Evolutionary conservation across 2,329 filamentous ascomycete species (phyloP).

Genomic region (Cladophialophora yegresii): DNA sequence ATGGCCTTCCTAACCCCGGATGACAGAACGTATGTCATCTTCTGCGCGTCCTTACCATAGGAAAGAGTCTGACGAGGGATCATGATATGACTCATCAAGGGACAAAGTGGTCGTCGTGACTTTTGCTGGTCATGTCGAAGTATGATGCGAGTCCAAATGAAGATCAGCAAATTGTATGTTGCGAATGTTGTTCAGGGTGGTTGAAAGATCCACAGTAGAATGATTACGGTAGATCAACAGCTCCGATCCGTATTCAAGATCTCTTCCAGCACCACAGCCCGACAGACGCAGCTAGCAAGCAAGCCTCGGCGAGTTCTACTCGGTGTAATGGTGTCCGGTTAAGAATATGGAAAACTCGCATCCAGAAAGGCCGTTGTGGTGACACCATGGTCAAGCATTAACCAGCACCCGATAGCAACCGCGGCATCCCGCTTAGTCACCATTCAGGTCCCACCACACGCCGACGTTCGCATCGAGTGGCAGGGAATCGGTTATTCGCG

Average conservation of each 20-base stretch:
- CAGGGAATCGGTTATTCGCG: conserved; percentile 4
- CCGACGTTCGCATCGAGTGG: background rate
- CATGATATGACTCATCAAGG: background rate
- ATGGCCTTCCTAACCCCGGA: background rate
- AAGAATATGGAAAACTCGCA: too few species aligned
- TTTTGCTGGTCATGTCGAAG: background rate
- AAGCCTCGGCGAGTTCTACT: background rate
- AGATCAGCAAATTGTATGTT: background rate
- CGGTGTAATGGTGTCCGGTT: background rate
- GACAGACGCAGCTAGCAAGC: background rate
- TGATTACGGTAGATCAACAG: background rate
- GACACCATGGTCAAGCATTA: background rate
- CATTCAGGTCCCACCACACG: background rate
- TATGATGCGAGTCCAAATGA: background rate
- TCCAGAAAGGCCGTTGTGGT: background rate
- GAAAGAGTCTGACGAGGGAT: background rate
- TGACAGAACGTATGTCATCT: background rate
- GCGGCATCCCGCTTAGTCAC: background rate
- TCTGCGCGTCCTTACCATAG: background rate
- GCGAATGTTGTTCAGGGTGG: background rate
- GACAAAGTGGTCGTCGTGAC: background rate
- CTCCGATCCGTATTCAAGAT: background rate
- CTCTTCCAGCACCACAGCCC: too few species aligned
- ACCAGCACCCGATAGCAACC: too few species aligned
- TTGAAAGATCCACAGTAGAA: background rate